Evolutionary conservation across 192 early-diverging fungal species (phyloP), one percentile per base, ranked within the genome.

Genomic region (Coemansia umbellata): DNA sequence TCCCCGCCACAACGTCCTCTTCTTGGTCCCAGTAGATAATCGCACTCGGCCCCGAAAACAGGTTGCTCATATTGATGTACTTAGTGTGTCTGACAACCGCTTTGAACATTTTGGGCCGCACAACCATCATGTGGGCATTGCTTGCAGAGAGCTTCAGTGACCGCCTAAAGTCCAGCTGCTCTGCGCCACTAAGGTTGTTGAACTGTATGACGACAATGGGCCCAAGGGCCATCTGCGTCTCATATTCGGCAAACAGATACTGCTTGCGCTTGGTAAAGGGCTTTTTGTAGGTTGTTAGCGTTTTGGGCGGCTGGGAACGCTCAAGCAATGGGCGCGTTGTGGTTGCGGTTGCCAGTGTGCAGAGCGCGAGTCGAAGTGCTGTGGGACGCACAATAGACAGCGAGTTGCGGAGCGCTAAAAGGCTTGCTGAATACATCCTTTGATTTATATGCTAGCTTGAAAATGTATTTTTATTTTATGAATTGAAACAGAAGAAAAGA

Each of bases 201-300:
- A 74, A 66, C 50, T 79, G 78, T 7, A 74, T 13, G 3, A 79
- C 37, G 22, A 70, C 37, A 0, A 56, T 53, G 0, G 66, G 66
- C 22, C 61, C 61, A 3, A 22, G 17, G 7, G 36, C 47, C 11
- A 79, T 59, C 19, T 70, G 58, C 33, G 32, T 21, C 30, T 79
- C 78, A 30, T 79, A 79, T 19, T 65, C 60, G n/a, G 28, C 24
- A 21, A 79, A 74, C 19, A 79, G 50, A 27, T 59, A 79, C 36
- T 74, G 66, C 14, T 74, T 74, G 71, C 78, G 78, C 30, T n/a
- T 35, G 1, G 66, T 39, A 31, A 79, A 79, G 11, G 78, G 78
- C 44, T 79, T 69, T 51, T 79, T 74, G 52, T 73, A 72, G 22
- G 60, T 63, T 13, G 71, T 79, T 11, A 37, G 45, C 17, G 64